Evolutionary conservation across 228 moss, liverwort and hornwort genomes (phyloP).

Genomic region (Sphagnum magellanicum): DNA sequence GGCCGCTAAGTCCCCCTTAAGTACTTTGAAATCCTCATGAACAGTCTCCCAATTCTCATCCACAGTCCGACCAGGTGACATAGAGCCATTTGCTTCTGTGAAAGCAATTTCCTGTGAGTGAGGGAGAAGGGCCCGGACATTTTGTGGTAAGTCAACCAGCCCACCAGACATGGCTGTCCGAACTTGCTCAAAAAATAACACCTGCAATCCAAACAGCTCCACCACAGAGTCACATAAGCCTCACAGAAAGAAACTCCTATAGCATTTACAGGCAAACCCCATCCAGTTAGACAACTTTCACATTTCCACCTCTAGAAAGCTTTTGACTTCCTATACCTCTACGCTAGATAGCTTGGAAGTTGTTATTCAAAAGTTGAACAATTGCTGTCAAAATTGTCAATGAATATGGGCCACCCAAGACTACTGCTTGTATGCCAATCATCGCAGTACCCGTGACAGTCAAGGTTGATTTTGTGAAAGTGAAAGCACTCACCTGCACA

Average conservation of each 20-base stretch:
- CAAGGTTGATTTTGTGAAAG: too few relatives aligned
- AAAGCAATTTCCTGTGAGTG: constrained; percentile 17
- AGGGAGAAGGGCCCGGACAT: constrained; percentile 30
- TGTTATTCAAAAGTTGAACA: too few relatives aligned
- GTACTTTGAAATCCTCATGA: constrained; percentile 75
- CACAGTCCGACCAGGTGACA: constrained; percentile 26
- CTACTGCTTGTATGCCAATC: too few relatives aligned
- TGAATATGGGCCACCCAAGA: too few relatives aligned
- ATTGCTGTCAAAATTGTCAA: too few relatives aligned
- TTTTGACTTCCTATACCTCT: too few relatives aligned
- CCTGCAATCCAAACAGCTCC: constrained; percentile 40
- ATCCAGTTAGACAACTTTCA: too few relatives aligned
- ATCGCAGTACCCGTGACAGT: too few relatives aligned
- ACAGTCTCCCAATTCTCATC: constrained; percentile 73
- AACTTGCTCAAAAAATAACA: constrained; percentile 89
- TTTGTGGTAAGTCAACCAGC: constrained; percentile 46
- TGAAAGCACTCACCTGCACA: constrained; percentile 46
- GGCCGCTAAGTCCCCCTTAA: constrained; percentile 82
- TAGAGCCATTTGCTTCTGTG: neutral
- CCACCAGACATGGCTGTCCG: constrained; percentile 68
- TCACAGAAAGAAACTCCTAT: too few relatives aligned
- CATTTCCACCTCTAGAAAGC: too few relatives aligned
- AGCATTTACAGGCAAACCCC: too few relatives aligned
- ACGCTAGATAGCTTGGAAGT: too few relatives aligned
- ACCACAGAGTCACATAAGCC: neutral